Evolutionary conservation across 306 rosid species (phyloP).

Genomic region (Cucumis cinereus): DNA sequence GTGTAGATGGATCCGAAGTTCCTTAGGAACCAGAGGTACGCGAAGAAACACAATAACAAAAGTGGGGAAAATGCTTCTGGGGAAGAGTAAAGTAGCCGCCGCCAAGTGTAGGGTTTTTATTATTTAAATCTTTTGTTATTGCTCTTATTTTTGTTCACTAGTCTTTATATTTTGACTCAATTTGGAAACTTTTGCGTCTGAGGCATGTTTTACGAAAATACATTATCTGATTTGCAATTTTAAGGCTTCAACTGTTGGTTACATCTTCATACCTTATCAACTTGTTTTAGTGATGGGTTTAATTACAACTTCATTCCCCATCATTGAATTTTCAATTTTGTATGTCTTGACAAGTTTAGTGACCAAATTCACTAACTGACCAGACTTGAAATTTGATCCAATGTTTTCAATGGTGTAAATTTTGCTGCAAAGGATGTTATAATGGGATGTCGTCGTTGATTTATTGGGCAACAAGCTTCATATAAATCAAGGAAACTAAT

Average conservation of each 20-base stretch:
- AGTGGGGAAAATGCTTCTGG: conserved; percentile 34
- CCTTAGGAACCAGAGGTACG: conserved; percentile 98
- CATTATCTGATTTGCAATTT: background rate
- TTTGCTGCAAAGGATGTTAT: background rate
- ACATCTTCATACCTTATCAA: background rate
- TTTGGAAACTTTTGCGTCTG: conserved; percentile 7
- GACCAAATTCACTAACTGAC: too few species aligned
- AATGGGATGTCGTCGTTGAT: background rate
- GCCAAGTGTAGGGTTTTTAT: background rate
- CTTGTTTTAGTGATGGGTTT: background rate
- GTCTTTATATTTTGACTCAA: background rate
- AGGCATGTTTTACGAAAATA: background rate
- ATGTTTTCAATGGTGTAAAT: background rate
- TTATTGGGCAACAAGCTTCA: background rate
- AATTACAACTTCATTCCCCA: too few species aligned
- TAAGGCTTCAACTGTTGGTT: background rate
- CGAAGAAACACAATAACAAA: conserved; percentile 90
- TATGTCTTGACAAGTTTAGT: too few species aligned
- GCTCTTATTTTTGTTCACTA: background rate
- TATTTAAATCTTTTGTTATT: background rate
- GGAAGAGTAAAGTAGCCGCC: conserved; percentile 37
- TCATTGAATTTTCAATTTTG: too few species aligned
- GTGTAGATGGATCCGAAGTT: conserved; percentile 95
- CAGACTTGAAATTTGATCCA: background rate
- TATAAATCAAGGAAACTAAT: too few species aligned